Conservation (phyloP, 352 stramenopile species). For the Halophytophthora polymorphica region DNA sequence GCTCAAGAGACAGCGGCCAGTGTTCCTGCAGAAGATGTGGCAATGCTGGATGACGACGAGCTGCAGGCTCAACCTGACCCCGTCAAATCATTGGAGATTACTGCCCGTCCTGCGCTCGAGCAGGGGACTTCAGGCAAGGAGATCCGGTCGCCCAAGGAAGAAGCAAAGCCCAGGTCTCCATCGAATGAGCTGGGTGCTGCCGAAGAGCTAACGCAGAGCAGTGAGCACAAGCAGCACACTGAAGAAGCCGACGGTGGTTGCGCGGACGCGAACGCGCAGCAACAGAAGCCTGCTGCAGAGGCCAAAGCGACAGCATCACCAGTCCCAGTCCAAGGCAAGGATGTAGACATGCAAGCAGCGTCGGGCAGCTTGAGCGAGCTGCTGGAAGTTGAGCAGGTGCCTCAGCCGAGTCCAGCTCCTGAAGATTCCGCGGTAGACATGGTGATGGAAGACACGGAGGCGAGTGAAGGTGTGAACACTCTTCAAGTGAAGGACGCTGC, state of each 20-base stretch:
- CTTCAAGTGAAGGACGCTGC: neutral
- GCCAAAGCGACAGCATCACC: neutral
- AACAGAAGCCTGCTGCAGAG: neutral
- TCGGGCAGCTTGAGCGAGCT: slow-evolving; percentile 4
- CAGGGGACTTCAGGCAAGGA: neutral
- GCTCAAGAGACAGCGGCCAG: too few species aligned
- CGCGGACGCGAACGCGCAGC: neutral
- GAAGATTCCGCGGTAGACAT: slow-evolving; percentile 3
- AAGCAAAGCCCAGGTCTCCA: neutral
- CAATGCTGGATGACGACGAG: too few species aligned
- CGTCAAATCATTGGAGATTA: too few species aligned
- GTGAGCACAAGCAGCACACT: neutral
- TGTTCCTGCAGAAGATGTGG: too few species aligned
- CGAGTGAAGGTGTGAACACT: neutral
- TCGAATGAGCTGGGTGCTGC: neutral
- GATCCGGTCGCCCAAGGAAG: neutral
- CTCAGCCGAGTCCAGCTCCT: neutral
- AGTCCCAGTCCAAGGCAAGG: slow-evolving; percentile 2
- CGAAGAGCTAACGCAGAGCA: neutral
- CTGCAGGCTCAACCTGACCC: too few species aligned
- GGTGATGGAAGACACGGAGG: slow-evolving; percentile 11
- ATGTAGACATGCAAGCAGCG: slow-evolving; percentile 9
- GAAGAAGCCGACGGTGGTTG: neutral
- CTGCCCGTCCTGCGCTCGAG: too few species aligned
- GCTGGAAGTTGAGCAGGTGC: slow-evolving; percentile 1